Evolutionary conservation across 2,329 filamentous ascomycete genomes (phyloP).

Genomic region (Didymella keratinophila): DNA sequence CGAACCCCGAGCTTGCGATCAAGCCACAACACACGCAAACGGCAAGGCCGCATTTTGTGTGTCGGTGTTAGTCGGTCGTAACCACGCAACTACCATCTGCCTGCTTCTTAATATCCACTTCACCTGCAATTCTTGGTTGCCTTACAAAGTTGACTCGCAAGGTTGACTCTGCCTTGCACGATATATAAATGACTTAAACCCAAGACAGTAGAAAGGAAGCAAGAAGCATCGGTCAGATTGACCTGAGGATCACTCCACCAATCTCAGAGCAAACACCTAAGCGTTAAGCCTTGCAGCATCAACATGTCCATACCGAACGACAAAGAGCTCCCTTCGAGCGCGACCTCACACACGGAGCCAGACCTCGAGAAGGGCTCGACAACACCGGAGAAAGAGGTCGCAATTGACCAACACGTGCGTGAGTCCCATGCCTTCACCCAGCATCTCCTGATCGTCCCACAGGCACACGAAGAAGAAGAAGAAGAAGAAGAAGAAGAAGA

Average conservation of each 20-base stretch:
- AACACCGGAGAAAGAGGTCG: conserved; percentile 7
- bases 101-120: background rate
- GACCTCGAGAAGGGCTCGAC: conserved; percentile 31
- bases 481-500: conserved; percentile 16
- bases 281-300: background rate
- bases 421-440: background rate
- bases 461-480: conserved; percentile 22
- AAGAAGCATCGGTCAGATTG: background rate
- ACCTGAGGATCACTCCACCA: background rate
- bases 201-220: background rate
- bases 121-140: background rate
- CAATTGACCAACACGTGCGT: background rate
- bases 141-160: conserved; percentile 8
- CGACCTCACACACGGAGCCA: conserved; percentile 33
- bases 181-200: conserved; percentile 2
- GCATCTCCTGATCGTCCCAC: background rate
- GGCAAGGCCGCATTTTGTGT: background rate
- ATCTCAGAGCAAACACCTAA: background rate
- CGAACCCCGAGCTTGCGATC: conserved; percentile 24
- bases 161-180: conserved; percentile 1
- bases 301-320: conserved; percentile 32
- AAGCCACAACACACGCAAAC: conserved; percentile 10
- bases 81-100: background rate
- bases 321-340: conserved; percentile 30
- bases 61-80: conserved; percentile 23